Base-by-base conservation (phyloP, 768 basidiomycete genomes). In the Hypholoma fasciculare region DNA sequence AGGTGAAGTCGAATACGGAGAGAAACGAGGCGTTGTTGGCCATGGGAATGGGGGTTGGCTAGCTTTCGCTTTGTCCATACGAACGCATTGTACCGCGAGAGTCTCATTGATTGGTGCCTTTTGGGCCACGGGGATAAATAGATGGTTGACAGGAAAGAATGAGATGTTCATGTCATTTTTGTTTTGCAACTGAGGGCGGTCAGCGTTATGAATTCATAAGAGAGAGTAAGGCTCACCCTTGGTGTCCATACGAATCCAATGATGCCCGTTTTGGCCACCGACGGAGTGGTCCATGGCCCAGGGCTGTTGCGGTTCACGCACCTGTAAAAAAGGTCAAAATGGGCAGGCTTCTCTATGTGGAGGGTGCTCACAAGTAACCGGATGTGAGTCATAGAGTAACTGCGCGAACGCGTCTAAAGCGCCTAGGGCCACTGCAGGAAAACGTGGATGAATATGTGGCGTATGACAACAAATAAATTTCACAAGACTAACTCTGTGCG, bases 161-260 rank as follows among this genome's bases (percentile, higher is more conserved):
- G 91, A 80, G 46, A 98, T 80, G 72, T 91, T 97, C 4, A 94
- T 91, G 70, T 96, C 95, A 69, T 84, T 87, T 70, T 86, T 89
- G 70, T 91, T 91, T 72, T 94, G 92, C 42, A 95, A 79, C 94
- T 96, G 71, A 36, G 40, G 64, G 59, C 60, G 54, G 54, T 43
- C 3, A 48, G 52, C 34, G 27, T 36, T 38, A 57, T 54, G 48
- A 49, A 57, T 58, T 50, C 38, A 52, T 57, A 56, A 58, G 54
- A 61, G 53, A 61, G 61, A 61, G 61, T 46, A 54, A 58, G 42
- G 62, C 61, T 61, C 75, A 98, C 97, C 79, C 97, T 72, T 2
- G 83, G 76, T 0, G 83, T 72, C 75, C 84, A 83, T 42, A 89
- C 79, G 40, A 89, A 76, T 38, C 89, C 88, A 14, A 95, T 76